Evolutionary conservation across 768 basidiomycete species (phyloP).

Genomic region (Mycena rosella): DNA sequence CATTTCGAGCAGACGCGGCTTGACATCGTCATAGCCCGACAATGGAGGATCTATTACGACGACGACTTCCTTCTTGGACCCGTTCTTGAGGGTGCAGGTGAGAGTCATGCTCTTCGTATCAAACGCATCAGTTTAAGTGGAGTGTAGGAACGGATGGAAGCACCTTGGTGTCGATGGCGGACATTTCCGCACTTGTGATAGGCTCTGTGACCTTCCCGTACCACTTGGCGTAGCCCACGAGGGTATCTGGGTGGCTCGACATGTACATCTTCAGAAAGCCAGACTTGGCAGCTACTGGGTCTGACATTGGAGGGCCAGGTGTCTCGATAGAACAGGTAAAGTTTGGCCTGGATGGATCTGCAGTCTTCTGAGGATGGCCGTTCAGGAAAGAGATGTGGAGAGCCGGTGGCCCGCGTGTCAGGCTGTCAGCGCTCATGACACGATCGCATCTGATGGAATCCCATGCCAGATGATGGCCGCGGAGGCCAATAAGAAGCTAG

Average conservation of each 20-base stretch:
- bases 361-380: too few species aligned
- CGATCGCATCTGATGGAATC: too few species aligned
- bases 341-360: too few species aligned
- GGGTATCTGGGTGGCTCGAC: conserved; percentile 82
- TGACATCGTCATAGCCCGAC: conserved; percentile 46
- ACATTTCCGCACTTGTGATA: conserved; percentile 78
- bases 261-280: conserved; percentile 87
- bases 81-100: conserved; percentile 67
- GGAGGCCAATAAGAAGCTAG: too few species aligned
- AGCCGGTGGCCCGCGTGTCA: too few species aligned
- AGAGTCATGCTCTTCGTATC: conserved; percentile 74
- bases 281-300: conserved; percentile 83
- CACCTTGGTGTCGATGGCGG: conserved; percentile 75
- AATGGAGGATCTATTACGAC: conserved; percentile 81
- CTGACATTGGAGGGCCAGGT: conserved; percentile 57
- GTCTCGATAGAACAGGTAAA: too few species aligned
- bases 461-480: too few species aligned
- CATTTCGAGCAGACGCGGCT: conserved; percentile 69
- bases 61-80: conserved; percentile 60
- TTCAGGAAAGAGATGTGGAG: too few species aligned
- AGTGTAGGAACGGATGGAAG: conserved; percentile 24
- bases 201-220: conserved; percentile 72
- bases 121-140: background rate
- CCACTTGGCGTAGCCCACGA: conserved; percentile 87
- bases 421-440: too few species aligned